Base-by-base conservation (phyloP, 2,329 filamentous ascomycete species). In the Trichoderma sp. region DNA sequence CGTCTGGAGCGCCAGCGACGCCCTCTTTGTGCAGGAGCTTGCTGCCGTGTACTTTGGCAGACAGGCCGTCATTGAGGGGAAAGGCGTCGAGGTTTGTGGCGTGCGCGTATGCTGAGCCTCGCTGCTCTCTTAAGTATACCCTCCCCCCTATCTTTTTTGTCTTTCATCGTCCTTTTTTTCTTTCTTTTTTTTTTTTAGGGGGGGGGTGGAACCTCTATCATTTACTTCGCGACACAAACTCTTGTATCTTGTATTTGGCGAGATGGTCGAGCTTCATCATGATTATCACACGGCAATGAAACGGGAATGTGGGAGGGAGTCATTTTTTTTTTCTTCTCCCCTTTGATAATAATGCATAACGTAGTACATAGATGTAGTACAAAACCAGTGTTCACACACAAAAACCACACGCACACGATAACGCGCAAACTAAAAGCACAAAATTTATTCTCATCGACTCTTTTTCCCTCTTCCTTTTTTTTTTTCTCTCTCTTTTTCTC, bases 51-150 rank as follows among this genome's bases (percentile, higher is more conserved):
- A 92, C 79, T 93, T 92, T 78, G 87, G 82, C 34, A 81, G 89
- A 17, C 78, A 82, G 56, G 88, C 88, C 10, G 83, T 84, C 71
- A 86, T 92, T 22, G 86, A 92, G 75, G 87, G 87, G 39, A 89
- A 88, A 74, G 86, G 86, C n/a, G 82, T 93, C 2, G 89, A 92
- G 74, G 86, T 92, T n/a, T 93, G 90, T 73, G 91, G 91, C 5
- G 80, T 93, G 61, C 82, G 86, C 74, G 86, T 94, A 35, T 92
- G 90, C 74, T 91, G 42, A 63, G 29, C 22, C 9, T 19, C 17
- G 17, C 12, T 32, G 17, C 15, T 39, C 35, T 27, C 5, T n/a
- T n/a, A n/a, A n/a, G n/a, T n/a, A n/a, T n/a, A n/a, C n/a, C n/a
- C n/a, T n/a, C n/a, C n/a, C n/a, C n/a, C 9, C 2, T 48, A n/a